These are phyloP conservation scores for Hebeloma cylindrosporum DNA, from an alignment of 768 basidiomycete species.

Conservation along the genomic window DNA sequence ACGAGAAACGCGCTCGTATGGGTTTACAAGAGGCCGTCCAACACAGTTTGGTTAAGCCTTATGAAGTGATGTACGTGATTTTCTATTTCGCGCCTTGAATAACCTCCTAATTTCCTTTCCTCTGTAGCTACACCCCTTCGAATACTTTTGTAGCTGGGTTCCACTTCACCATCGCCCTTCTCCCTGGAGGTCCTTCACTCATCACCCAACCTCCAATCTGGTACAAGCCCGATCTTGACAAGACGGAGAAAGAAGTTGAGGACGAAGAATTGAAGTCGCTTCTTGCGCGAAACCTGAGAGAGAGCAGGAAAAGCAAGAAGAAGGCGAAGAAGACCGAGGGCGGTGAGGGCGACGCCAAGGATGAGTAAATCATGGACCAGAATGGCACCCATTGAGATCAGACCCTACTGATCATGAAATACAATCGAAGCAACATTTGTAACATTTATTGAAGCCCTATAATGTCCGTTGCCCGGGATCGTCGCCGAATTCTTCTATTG, in stretches of 20 bases:
- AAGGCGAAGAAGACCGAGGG: conserved; percentile 62
- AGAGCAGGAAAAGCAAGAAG: conserved; percentile 92
- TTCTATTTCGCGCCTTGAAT: not conserved
- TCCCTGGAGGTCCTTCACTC: conserved; percentile 83
- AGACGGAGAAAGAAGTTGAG: conserved; percentile 85
- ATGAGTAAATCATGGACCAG: conserved; percentile 24
- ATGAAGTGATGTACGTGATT: conserved; percentile 82
- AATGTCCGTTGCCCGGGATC: conserved; percentile 45
- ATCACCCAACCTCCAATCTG: conserved; percentile 87
- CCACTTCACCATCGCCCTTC: conserved; percentile 95
- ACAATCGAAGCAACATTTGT: conserved; percentile 3
- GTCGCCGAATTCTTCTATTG: conserved; percentile 77
- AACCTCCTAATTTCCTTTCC: conserved; percentile 5
- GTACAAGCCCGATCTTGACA: conserved; percentile 92
- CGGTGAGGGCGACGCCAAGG: conserved; percentile 28
- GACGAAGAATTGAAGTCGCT: conserved; percentile 84
- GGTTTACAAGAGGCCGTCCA: conserved; percentile 95
- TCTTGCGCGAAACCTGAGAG: conserved; percentile 76
- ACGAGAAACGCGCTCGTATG: conserved; percentile 94
- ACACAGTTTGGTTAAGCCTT: conserved; percentile 90
- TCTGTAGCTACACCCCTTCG: conserved; percentile 75
- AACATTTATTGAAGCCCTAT: conserved; percentile 12
- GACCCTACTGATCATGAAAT: conserved; percentile 4
- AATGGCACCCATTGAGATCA: conserved; percentile 2
- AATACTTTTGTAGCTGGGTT: conserved; percentile 90